Evolutionary conservation across 2,329 filamentous ascomycete genomes (phyloP), one percentile per base, ranked within the genome.

Genomic region (Pyricularia grisea): DNA sequence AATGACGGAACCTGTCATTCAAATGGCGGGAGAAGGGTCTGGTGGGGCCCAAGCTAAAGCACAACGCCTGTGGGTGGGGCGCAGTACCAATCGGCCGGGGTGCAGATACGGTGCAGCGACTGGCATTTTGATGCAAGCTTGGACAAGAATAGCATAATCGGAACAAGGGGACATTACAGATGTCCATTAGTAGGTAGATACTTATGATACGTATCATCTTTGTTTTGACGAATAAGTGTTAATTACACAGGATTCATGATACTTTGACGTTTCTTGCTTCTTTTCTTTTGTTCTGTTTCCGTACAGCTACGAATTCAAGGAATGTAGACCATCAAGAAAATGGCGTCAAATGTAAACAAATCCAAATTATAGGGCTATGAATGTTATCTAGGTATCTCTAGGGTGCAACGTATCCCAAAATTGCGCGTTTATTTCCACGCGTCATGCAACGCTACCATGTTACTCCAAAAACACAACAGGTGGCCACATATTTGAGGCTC

Each of bases 1-100:
- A 70, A 71, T 75, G 74, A 75, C 73, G 74, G 70, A 72, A 75
- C 73, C 72, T 69, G 66, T 70, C 68, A 68, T 68, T 60, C 30
- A 28, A 69, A 75, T 75, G 72, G 73, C 73, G 73, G 71, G 25
- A 67, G 23, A 25, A 42, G 20, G 30, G 10, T 20, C 17, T 20
- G 65, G 33, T 42, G 50, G 50, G 23, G 36, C n/a, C n/a, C 36
- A 50, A 23, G 27, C 6, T 25, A 25, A 17, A 50, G 63, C 63
- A 14, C 42, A 55, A 55, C 42, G 42, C 42, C 42, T 55, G 65
- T 33, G 23, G 11, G 65, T 50, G 20, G 36, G 65, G 36, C 33
- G 36, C 3, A 50, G 23, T 55, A 23, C n/a, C 31, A 33, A 50
- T 14, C 31, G 65, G 31, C 33, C 31, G 65, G 30, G 23, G 64